Conservation (phyloP, 2,329 filamentous ascomycete species). For the Remersonia thermophila region DNA sequence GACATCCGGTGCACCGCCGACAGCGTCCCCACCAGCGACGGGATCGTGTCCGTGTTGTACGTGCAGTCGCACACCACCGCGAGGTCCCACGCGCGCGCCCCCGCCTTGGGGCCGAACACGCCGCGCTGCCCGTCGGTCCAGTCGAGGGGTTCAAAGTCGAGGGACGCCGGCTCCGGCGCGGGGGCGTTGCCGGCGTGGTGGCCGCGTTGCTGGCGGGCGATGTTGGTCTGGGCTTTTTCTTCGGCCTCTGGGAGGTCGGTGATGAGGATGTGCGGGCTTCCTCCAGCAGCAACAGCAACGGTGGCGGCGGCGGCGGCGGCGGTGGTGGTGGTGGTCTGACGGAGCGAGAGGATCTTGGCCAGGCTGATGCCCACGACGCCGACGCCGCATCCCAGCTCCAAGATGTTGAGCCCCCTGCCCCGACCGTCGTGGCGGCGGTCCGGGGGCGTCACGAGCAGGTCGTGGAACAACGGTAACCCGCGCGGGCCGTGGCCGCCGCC, state of each 20-base stretch:
- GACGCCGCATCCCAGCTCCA: slow-evolving; percentile 46
- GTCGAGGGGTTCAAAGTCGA: slow-evolving; percentile 43
- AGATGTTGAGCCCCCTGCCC: slow-evolving; percentile 25
- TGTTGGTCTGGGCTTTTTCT: slow-evolving; percentile 35
- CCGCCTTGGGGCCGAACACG: slow-evolving; percentile 29
- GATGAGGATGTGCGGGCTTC: slow-evolving; percentile 21
- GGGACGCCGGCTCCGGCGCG: slow-evolving; percentile 12
- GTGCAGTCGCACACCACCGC: slow-evolving; percentile 48
- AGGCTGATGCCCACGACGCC: slow-evolving; percentile 43
- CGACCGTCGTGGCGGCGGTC: too few species aligned
- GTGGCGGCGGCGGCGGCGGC: too few species aligned
- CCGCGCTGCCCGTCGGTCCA: slow-evolving; percentile 41
- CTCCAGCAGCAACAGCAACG: too few species aligned
- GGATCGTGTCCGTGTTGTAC: slow-evolving; percentile 46
- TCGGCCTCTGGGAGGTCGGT: slow-evolving; percentile 45
- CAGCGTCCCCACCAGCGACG: slow-evolving; percentile 40
- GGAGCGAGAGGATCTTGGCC: slow-evolving; percentile 18
- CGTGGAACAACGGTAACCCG: too few species aligned
- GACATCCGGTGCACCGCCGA: slow-evolving; percentile 31
- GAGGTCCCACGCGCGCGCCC: slow-evolving; percentile 36
- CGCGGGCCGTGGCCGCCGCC: too few species aligned
- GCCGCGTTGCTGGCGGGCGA: slow-evolving; percentile 19
- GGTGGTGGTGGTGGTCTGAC: not conserved
- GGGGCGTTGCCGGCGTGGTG: slow-evolving; percentile 2
- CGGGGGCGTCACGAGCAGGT: too few species aligned